Percentiles rank a stretch among this genome's conserved stretches.
These are phyloP conservation scores for Lichtheimia ornata DNA, from an alignment of 371 early-diverging fungal species.

Conservation along the genomic window DNA sequence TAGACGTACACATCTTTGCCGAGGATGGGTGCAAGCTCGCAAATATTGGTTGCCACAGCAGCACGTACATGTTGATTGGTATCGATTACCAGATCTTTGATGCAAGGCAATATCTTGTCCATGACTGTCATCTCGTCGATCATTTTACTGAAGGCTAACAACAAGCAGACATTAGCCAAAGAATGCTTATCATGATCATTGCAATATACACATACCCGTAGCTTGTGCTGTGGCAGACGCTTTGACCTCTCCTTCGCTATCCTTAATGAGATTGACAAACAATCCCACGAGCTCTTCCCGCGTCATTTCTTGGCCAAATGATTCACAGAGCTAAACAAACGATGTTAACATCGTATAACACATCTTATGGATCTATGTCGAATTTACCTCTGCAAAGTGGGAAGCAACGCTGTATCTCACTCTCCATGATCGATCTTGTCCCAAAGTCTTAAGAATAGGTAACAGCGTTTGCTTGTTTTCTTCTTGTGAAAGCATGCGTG, in stretches of 20 bases:
- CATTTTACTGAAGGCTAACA: slow-evolving; percentile 66
- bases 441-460: slow-evolving; percentile 73
- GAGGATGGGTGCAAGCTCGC: slow-evolving; percentile 91
- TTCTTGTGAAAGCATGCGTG: slow-evolving; percentile 76
- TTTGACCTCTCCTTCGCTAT: slow-evolving; percentile 97
- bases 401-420: slow-evolving; percentile 97
- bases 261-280: slow-evolving; percentile 82
- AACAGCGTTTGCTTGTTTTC: slow-evolving; percentile 79
- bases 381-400: slow-evolving; percentile 82
- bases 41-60: slow-evolving; percentile 92
- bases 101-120: slow-evolving; percentile 83
- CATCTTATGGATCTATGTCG: neutral
- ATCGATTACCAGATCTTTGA: slow-evolving; percentile 93
- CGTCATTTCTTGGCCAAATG: slow-evolving; percentile 36
- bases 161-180: neutral
- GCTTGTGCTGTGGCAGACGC: slow-evolving; percentile 84
- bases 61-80: slow-evolving; percentile 96
- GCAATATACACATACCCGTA: slow-evolving; percentile 56
- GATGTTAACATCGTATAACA: neutral
- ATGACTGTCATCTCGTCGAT: slow-evolving; percentile 81
- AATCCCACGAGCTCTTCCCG: slow-evolving; percentile 38
- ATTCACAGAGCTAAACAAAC: slow-evolving; percentile 30
- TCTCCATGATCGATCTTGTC: slow-evolving; percentile 94
- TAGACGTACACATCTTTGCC: slow-evolving; percentile 83
- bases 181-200: no score